A percentile compares a stretch with the other conserved stretches of the same genome.
Evolutionary conservation across 345 rosid species (phyloP).

Genomic region (Eucalyptus pauciflora): DNA sequence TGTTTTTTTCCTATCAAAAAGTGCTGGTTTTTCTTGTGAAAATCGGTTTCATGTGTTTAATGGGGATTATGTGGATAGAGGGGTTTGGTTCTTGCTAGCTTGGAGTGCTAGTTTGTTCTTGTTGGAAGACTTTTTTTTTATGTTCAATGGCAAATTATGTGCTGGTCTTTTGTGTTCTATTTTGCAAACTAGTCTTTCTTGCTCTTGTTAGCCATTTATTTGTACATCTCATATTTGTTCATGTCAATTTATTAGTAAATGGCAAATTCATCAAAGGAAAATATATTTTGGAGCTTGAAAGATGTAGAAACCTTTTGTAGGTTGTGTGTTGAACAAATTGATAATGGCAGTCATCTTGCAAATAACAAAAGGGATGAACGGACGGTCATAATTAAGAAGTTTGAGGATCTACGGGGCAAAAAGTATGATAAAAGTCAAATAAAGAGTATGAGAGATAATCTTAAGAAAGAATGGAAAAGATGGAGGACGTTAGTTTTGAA

Average conservation of each 20-base stretch:
- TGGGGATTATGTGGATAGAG: slow-evolving; percentile 92
- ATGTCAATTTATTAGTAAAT: not conserved
- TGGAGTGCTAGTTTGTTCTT: slow-evolving; percentile 27
- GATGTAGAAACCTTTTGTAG: not conserved
- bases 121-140: too few relatives aligned
- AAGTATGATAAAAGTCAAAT: too few relatives aligned
- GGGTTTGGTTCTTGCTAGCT: slow-evolving; percentile 84
- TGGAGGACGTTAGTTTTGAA: too few relatives aligned
- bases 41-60: slow-evolving; percentile 70
- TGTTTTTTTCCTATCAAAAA: slow-evolving; percentile 38
- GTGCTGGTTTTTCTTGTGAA: slow-evolving; percentile 57
- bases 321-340: too few relatives aligned
- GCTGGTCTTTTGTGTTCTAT: too few relatives aligned
- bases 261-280: not conserved
- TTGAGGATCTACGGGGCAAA: too few relatives aligned
- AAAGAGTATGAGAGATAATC: too few relatives aligned
- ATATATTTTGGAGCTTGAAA: not conserved
- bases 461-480: too few relatives aligned
- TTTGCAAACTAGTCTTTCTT: not conserved
- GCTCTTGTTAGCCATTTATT: not conserved
- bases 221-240: not conserved
- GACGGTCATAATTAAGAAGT: too few relatives aligned
- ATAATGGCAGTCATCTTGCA: too few relatives aligned
- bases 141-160: slow-evolving; percentile 14
- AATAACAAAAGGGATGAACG: too few relatives aligned